phyloP scores from a whole-genome alignment of 495 filamentous ascomycete species.

The Letharia lupina region DNA sequence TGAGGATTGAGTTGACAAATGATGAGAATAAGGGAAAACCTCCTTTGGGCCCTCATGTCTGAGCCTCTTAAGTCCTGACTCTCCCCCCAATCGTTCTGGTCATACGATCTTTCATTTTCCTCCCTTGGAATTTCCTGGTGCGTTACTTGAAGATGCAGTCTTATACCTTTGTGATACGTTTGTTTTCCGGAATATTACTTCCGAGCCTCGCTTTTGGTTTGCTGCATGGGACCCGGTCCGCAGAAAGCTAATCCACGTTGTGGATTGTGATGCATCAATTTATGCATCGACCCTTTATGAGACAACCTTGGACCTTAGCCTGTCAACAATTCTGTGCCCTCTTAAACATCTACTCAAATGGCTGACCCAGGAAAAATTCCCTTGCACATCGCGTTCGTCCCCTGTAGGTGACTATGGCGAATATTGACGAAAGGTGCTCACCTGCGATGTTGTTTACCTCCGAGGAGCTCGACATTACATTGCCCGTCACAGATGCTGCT shows the following conservation, averaged over 20 bases:
- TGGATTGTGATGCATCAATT: not conserved
- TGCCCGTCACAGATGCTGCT: not conserved
- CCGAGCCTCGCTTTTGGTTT: not conserved
- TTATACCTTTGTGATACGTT: not conserved
- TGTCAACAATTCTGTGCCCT: not conserved
- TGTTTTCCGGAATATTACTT: not conserved
- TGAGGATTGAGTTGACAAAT: not conserved
- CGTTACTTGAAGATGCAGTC: not conserved
- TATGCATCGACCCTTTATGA: not conserved
- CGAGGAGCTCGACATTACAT: not conserved
- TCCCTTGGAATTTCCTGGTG: not conserved
- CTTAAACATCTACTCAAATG: not conserved
- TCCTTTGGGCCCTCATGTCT: not conserved
- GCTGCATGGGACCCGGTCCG: not conserved
- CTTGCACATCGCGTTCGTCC: not conserved
- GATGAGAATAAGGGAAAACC: not conserved
- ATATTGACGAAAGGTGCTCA: not conserved
- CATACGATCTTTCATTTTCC: no score
- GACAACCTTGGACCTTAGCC: not conserved
- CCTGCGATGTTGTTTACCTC: not conserved
- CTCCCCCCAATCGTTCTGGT: not conserved
- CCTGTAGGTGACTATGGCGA: not conserved
- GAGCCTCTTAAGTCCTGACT: not conserved
- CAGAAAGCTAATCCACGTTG: not conserved
- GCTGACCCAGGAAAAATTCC: not conserved